Percentiles rank a stretch among this genome's conserved stretches.
phyloP scores from a whole-genome alignment of 176 grass and related monocot species.

The Dendrocalamus sinicus region DNA sequence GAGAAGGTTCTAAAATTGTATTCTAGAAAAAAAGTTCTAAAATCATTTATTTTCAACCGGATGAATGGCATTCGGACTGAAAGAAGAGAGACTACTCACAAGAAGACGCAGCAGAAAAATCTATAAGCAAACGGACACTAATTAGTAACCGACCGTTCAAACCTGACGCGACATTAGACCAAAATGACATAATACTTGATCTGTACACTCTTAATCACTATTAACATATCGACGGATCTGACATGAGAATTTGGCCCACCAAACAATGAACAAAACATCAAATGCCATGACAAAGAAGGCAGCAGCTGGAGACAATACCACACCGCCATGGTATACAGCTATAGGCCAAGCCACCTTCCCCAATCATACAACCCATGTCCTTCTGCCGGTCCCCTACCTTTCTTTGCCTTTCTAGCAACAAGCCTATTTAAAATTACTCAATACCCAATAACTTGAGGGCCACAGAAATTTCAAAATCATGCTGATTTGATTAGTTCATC shows the following conservation, averaged over 20 bases:
- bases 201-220: not conserved
- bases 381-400: constrained; percentile 29
- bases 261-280: constrained; percentile 29
- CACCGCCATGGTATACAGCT: not conserved
- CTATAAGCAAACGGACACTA: not conserved
- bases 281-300: constrained; percentile 45
- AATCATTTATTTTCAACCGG: not conserved
- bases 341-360: constrained; percentile 15
- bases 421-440: not conserved
- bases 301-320: constrained; percentile 49
- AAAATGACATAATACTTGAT: not conserved
- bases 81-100: not conserved
- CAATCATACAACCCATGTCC: constrained; percentile 41
- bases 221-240: constrained; percentile 5
- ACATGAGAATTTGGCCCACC: constrained; percentile 21
- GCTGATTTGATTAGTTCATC: not conserved
- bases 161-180: not conserved
- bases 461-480: constrained; percentile 13
- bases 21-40: not conserved
- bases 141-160: not conserved
- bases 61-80: not conserved
- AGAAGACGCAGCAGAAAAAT: not conserved
- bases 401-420: constrained; percentile 29
- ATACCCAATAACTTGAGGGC: not conserved
- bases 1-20: not conserved